Conservation (phyloP, 2,329 filamentous ascomycete genomes). For the Fusarium ramigenum region DNA sequence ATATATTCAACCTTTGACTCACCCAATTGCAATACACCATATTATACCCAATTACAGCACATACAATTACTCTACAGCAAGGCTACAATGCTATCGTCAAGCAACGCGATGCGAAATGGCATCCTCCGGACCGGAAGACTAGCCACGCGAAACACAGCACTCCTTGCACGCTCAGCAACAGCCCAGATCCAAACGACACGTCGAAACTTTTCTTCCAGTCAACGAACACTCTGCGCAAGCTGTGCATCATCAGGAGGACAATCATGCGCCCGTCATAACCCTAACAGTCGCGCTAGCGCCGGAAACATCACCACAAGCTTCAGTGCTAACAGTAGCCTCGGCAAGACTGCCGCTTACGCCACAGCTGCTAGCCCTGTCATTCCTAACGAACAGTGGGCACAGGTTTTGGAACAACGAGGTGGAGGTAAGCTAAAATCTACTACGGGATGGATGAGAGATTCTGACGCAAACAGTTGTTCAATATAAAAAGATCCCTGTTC, state of each 20-base stretch:
- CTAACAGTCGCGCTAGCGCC: constrained; percentile 11
- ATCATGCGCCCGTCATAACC: constrained; percentile 24
- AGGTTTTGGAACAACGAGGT: constrained; percentile 82
- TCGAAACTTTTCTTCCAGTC: constrained; percentile 31
- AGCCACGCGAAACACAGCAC: constrained; percentile 16
- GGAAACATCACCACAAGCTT: constrained; percentile 16
- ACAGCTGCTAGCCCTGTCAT: constrained; percentile 54
- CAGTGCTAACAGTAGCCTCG: constrained; percentile 4
- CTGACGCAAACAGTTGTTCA: constrained; percentile 57
- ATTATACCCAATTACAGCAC: neutral
- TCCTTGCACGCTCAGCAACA: constrained; percentile 22
- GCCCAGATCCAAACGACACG: neutral
- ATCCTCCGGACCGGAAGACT: constrained; percentile 21
- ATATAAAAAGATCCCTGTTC: constrained; percentile 82
- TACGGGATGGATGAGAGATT: accelerated
- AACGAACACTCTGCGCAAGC: constrained; percentile 18
- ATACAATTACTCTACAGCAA: neutral
- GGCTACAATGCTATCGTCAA: constrained; percentile 22
- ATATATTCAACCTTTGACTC: neutral
- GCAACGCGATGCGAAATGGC: constrained; percentile 28
- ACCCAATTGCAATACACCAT: neutral
- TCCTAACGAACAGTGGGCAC: constrained; percentile 86
- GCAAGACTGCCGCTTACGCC: constrained; percentile 34
- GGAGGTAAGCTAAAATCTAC: constrained; percentile 55
- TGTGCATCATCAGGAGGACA: constrained; percentile 21